phyloP scores from a whole-genome alignment of 768 basidiomycete species.

The Termitomyces sp. region DNA sequence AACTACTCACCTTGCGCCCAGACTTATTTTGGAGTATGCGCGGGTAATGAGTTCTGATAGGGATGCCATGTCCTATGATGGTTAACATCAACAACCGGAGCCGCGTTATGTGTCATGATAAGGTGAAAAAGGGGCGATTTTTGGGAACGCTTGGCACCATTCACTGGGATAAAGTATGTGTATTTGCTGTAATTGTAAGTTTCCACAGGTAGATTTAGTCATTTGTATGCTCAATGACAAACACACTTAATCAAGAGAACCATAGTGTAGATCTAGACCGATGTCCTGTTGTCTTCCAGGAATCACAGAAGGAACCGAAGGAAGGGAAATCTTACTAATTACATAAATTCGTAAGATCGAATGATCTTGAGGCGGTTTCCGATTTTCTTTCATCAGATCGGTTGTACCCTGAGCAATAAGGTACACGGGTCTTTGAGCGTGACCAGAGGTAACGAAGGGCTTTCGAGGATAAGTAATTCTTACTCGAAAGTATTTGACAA shows the following conservation, averaged over 20 bases:
- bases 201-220: neutral
- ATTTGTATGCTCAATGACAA: neutral
- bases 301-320: neutral
- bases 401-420: slow-evolving; percentile 21
- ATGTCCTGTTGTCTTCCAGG: neutral
- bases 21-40: slow-evolving; percentile 23
- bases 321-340: neutral
- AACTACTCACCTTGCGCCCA: neutral
- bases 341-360: neutral
- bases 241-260: neutral
- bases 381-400: slow-evolving; percentile 5
- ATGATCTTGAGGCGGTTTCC: neutral
- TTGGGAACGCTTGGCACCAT: no score
- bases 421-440: slow-evolving; percentile 18
- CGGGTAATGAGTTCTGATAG: slow-evolving; percentile 23
- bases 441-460: slow-evolving; percentile 6
- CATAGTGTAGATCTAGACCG: neutral
- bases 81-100: neutral
- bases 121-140: no score
- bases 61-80: slow-evolving; percentile 21
- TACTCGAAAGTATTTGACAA: no score
- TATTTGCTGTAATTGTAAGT: slow-evolving; percentile 16
- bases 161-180: no score
- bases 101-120: no score
- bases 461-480: no score